Evolutionary conservation across 331 rosid species (phyloP).

Genomic region (Acacia pycnantha): DNA sequence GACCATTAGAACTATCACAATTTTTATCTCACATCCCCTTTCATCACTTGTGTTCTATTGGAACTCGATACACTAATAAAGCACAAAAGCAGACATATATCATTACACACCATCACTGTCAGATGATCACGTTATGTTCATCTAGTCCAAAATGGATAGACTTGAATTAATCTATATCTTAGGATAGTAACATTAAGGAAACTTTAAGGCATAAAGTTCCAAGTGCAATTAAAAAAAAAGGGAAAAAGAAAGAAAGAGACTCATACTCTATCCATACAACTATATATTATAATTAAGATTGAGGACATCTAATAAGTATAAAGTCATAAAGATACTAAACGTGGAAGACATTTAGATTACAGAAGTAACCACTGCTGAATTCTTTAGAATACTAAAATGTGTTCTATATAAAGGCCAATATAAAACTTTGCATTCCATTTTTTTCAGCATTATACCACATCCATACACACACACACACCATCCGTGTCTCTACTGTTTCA

Average conservation of each 20-base stretch:
- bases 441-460: too few relatives aligned
- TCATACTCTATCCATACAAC: background rate
- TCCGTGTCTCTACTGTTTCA: background rate
- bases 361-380: background rate
- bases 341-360: background rate
- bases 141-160: constrained; percentile 32
- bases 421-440: too few relatives aligned
- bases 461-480: too few relatives aligned
- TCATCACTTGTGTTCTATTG: constrained; percentile 38
- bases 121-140: constrained; percentile 33
- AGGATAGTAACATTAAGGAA: constrained; percentile 7
- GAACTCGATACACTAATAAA: constrained; percentile 51
- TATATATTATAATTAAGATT: background rate
- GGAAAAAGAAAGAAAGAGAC: background rate
- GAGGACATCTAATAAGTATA: background rate
- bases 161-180: constrained; percentile 13
- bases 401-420: background rate
- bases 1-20: constrained; percentile 33
- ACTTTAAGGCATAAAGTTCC: background rate
- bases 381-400: constrained; percentile 17
- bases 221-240: background rate
- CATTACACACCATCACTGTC: constrained; percentile 38
- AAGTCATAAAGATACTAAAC: background rate
- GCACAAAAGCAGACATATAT: constrained; percentile 24
- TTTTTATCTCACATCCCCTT: constrained; percentile 16